Conservation (phyloP, 805 yeast species). For the Metschnikowia chrysomelidarum region DNA sequence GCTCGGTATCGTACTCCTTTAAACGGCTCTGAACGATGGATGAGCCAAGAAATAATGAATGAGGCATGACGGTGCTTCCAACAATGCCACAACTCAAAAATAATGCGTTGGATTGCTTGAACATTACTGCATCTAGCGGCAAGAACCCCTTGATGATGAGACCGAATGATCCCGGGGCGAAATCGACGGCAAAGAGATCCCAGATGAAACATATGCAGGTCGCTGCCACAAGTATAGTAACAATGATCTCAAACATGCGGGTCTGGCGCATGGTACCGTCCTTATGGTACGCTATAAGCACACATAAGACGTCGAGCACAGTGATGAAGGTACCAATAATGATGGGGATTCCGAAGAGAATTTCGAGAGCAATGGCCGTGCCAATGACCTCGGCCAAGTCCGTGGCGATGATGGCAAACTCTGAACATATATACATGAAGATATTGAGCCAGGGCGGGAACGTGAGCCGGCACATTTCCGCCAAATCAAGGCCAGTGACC, state of each 20-base stretch:
- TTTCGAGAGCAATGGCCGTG: constrained; percentile 81
- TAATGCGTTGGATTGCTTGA: constrained; percentile 37
- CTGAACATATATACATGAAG: constrained; percentile 67
- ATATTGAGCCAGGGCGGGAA: constrained; percentile 67
- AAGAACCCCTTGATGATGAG: constrained; percentile 64
- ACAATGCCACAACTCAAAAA: constrained; percentile 46
- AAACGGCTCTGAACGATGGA: constrained; percentile 44
- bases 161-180: constrained; percentile 50
- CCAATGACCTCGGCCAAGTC: constrained; percentile 95
- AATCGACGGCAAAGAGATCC: constrained; percentile 55
- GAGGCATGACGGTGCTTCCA: constrained; percentile 50
- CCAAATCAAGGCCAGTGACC: constrained; percentile 84
- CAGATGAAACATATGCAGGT: constrained; percentile 76
- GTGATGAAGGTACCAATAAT: constrained; percentile 75
- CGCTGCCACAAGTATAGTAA: constrained; percentile 63
- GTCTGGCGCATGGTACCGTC: constrained; percentile 75
- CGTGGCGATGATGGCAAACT: constrained; percentile 85
- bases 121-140: constrained; percentile 45
- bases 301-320: constrained; percentile 75
- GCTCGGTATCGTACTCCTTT: constrained; percentile 39
- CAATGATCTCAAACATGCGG: constrained; percentile 74
- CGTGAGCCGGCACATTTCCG: constrained; percentile 75
- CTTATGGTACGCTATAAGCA: constrained; percentile 72
- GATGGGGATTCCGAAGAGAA: constrained; percentile 72
- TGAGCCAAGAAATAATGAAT: constrained; percentile 43